These are phyloP conservation scores for Ajuga reptans DNA, from an alignment of 305 asterid species.

Conservation along the genomic window DNA sequence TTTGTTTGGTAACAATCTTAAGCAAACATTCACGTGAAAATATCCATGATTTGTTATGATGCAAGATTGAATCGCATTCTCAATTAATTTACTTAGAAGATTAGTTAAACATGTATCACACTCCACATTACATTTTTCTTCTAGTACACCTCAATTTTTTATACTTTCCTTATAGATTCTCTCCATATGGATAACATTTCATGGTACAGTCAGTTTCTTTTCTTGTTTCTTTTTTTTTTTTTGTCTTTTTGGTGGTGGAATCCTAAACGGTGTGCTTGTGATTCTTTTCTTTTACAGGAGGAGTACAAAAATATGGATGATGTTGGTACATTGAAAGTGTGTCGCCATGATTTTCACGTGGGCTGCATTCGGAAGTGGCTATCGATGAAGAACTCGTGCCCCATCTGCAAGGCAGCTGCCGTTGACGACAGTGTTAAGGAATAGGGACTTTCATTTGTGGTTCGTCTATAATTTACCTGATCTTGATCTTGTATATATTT, in stretches of 20 bases:
- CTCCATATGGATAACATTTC: neutral
- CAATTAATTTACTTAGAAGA: neutral
- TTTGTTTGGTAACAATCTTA: slow-evolving; percentile 56
- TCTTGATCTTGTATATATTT: slow-evolving; percentile 30
- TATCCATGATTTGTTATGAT: neutral
- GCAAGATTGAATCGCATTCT: neutral
- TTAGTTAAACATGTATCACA: neutral
- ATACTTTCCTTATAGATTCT: neutral
- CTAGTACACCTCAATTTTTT: neutral
- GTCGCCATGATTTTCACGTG: slow-evolving; percentile 70
- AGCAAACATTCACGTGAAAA: neutral
- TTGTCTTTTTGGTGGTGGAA: too few species aligned
- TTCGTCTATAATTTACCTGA: slow-evolving; percentile 7
- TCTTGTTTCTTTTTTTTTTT: neutral
- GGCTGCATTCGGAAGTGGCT: slow-evolving; percentile 67
- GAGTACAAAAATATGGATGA: slow-evolving; percentile 61
- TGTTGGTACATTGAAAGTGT: slow-evolving; percentile 49
- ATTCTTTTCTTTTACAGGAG: slow-evolving; percentile 36
- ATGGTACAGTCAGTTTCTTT: neutral
- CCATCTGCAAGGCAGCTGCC: slow-evolving; percentile 66
- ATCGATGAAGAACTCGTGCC: slow-evolving; percentile 65
- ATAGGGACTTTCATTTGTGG: slow-evolving; percentile 10
- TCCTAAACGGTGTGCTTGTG: neutral
- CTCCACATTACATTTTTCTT: neutral
- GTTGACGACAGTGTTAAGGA: slow-evolving; percentile 36